Percentiles rank a stretch among this genome's conserved stretches.
Evolutionary conservation across 768 basidiomycete species (phyloP).

Genomic region (Hericium rajendrae): DNA sequence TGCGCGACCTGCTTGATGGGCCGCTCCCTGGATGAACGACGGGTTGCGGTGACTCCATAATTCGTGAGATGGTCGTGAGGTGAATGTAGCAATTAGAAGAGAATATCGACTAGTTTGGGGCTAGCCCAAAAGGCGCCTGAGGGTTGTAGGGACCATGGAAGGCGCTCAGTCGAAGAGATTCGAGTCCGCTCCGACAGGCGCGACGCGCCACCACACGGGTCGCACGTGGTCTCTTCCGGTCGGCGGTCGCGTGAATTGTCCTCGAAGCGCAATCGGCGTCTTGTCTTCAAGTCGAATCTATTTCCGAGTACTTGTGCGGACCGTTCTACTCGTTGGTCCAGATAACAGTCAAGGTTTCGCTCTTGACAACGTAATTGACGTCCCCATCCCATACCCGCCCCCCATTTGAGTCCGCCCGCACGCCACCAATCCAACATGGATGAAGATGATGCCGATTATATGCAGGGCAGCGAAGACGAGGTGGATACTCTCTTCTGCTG

Average conservation of each 20-base stretch:
- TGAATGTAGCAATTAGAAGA: background rate
- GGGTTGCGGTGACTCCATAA: constrained; percentile 7
- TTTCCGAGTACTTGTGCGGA: too few relatives aligned
- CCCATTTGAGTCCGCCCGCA: background rate
- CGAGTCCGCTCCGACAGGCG: background rate
- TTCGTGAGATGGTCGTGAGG: background rate
- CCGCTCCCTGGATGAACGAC: constrained; percentile 22
- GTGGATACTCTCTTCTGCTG: constrained; percentile 26
- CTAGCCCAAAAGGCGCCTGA: too few relatives aligned
- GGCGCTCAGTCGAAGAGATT: too few relatives aligned
- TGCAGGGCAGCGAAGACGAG: constrained; percentile 85
- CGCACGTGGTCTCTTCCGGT: background rate
- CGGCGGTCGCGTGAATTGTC: background rate
- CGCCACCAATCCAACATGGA: constrained; percentile 52
- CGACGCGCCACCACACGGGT: background rate
- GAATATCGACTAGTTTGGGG: too few relatives aligned
- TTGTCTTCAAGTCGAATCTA: too few relatives aligned
- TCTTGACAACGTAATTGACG: too few relatives aligned
- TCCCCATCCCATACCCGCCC: too few relatives aligned
- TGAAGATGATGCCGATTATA: constrained; percentile 90
- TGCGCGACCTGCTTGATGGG: constrained; percentile 49
- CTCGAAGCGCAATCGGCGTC: background rate
- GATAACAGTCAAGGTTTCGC: too few relatives aligned
- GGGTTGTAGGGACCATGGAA: too few relatives aligned
- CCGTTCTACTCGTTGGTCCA: too few relatives aligned